Conservation (phyloP, 768 basidiomycete genomes). For the Gymnopilus junonius region DNA sequence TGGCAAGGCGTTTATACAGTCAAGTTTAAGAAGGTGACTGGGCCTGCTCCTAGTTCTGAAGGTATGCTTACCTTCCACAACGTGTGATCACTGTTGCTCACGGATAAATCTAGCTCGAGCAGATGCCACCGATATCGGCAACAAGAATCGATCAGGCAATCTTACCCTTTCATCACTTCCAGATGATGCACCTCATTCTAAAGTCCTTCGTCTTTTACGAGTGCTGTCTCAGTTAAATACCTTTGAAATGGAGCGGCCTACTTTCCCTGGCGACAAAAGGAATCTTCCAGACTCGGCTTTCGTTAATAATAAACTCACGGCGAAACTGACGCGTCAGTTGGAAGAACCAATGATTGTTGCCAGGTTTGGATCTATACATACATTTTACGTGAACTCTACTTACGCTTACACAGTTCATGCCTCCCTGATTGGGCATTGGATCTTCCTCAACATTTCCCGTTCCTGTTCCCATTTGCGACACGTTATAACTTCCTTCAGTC, state of each 20-base stretch:
- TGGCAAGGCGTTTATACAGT: constrained; percentile 93
- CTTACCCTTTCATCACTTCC: constrained; percentile 80
- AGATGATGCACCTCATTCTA: constrained; percentile 83
- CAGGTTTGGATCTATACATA: constrained; percentile 54
- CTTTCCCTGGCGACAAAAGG: constrained; percentile 53
- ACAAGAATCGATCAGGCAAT: constrained; percentile 63
- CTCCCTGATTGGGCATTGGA: constrained; percentile 97
- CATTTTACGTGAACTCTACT: not conserved
- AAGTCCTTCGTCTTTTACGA: constrained; percentile 88
- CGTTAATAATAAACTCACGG: constrained; percentile 96
- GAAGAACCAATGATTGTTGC: constrained; percentile 99
- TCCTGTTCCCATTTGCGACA: constrained; percentile 98
- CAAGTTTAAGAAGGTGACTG: constrained; percentile 91
- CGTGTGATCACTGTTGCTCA: not conserved
- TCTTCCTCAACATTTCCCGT: constrained; percentile 94
- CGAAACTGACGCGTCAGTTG: constrained; percentile 95
- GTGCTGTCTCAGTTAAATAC: constrained; percentile 85
- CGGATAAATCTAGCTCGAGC: constrained; percentile 34
- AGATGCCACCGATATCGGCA: constrained; percentile 45
- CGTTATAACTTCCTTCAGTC: constrained; percentile 97
- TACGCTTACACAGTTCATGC: constrained; percentile 67
- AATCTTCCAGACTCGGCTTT: constrained; percentile 83
- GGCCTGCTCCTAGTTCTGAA: constrained; percentile 71
- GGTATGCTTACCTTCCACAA: constrained; percentile 43
- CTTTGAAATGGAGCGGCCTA: constrained; percentile 65